Evolutionary conservation across 441 rosid genomes (phyloP), one percentile per base, ranked within the genome.

Genomic region (Melastoma candidum): DNA sequence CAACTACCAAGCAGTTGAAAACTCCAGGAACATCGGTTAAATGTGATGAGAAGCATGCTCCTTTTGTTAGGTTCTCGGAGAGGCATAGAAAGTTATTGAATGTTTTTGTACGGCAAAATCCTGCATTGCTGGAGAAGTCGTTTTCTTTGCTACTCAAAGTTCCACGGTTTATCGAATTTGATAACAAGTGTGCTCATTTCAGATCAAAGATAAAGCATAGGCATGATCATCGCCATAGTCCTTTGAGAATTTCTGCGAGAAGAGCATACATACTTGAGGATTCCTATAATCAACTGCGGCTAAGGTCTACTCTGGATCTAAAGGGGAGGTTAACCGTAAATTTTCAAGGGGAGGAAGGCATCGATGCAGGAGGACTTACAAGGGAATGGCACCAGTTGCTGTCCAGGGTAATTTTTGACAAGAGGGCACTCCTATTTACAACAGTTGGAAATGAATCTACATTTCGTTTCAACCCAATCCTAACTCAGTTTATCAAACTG

Each of bases 281-380:
- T 74, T 92, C 98, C 46, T 92, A 92, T 64, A 92, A 87, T 74
- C 98, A 92, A 61, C 71, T 92, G 64, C 85, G 98, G 47, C 24
- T 92, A 95, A 76, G 95, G 53, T 71, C 93, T 58, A 75, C 82
- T 46, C 79, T 73, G 55, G 96, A 92, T 71, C 66, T 92, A 72
- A 92, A 83, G 75, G 98, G 98, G 59, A 78, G 98, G 71, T 66
- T 87, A 68, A 92, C 85, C 48, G 95, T 92, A 54, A 82, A 87
- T 59, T 92, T 92, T 71, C 98, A 92, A 76, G 95, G 96, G 58
- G 96, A 92, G 73, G 90, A 85, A 74, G 98, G 96, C 48, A 85
- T 92, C 74, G 98, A 92, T 77, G 98, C 98, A 0, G 96, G 98
- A 65, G 98, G 98, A 47, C 96, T 92, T 65, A 87, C 98, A 46